A percentile compares a stretch with the other conserved stretches of the same genome.
These are phyloP conservation scores for Xylaria sp. DNA, from an alignment of 495 filamentous ascomycete species.

Conservation along the genomic window DNA sequence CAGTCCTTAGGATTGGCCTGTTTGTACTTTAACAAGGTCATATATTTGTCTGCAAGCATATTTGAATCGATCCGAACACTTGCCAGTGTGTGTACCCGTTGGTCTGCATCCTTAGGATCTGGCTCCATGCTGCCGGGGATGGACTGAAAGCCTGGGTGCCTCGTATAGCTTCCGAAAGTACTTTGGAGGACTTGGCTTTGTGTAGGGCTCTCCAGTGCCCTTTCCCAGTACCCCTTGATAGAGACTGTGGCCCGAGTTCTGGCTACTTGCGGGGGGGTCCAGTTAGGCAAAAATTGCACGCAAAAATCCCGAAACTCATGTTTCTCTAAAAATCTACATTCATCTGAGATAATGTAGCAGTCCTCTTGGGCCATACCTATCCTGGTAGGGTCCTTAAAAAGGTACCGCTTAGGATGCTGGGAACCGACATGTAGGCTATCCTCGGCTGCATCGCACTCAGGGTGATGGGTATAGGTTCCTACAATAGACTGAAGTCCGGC, in stretches of 20 bases:
- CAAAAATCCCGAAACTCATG: slow-evolving; percentile 59
- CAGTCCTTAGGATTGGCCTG: background rate
- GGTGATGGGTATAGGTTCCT: slow-evolving; percentile 64
- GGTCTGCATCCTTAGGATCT: background rate
- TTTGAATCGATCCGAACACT: slow-evolving; percentile 21
- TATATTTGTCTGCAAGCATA: slow-evolving; percentile 14
- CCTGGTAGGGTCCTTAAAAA: slow-evolving; percentile 70
- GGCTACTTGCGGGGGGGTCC: slow-evolving; percentile 27
- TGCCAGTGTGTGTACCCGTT: slow-evolving; percentile 13
- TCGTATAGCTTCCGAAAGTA: background rate
- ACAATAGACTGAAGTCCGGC: slow-evolving; percentile 38
- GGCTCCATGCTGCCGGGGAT: background rate
- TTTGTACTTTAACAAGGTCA: slow-evolving; percentile 23
- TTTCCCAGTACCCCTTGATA: slow-evolving; percentile 32
- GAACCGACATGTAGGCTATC: slow-evolving; percentile 61
- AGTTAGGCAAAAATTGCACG: slow-evolving; percentile 48
- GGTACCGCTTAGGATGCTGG: slow-evolving; percentile 51
- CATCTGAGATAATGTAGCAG: slow-evolving; percentile 68
- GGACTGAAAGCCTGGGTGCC: slow-evolving; percentile 1
- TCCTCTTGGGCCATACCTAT: slow-evolving; percentile 58
- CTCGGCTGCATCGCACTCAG: slow-evolving; percentile 72
- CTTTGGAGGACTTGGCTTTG: background rate
- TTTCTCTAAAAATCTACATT: slow-evolving; percentile 57
- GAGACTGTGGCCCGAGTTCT: background rate
- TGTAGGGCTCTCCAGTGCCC: background rate